A percentile compares a stretch with the other conserved stretches of the same genome.
These are phyloP conservation scores for Pleurozium schreberi DNA, from an alignment of 225 moss, liverwort and hornwort species.

Conservation along the genomic window DNA sequence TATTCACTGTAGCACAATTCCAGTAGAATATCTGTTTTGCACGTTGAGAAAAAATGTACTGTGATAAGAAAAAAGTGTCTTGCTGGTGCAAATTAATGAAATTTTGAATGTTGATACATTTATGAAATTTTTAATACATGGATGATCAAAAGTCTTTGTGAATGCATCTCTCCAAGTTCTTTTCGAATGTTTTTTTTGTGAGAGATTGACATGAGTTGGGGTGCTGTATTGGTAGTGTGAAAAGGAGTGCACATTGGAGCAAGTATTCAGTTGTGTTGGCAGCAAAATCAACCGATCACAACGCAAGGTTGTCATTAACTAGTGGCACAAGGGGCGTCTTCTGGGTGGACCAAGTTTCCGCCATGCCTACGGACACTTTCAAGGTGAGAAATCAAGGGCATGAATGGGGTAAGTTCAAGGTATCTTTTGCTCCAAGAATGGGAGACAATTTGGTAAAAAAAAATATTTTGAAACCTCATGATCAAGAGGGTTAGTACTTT, in stretches of 20 bases:
- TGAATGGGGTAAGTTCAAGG: not conserved
- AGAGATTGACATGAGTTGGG: not conserved
- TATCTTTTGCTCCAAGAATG: not conserved
- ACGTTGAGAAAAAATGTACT: not conserved
- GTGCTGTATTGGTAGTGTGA: not conserved
- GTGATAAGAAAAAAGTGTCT: not conserved
- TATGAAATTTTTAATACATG: not conserved
- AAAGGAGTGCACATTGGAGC: not conserved
- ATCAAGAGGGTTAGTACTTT: not conserved
- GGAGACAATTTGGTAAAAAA: not conserved
- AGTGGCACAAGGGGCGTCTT: constrained; percentile 47
- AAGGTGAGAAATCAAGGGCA: constrained; percentile 35
- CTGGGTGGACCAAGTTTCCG: constrained; percentile 92
- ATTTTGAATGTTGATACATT: not conserved
- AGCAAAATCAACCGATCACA: constrained; percentile 57
- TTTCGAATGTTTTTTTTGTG: not conserved
- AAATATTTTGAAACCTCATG: too few relatives aligned
- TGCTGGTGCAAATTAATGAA: not conserved
- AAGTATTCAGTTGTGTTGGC: constrained; percentile 31
- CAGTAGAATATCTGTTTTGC: not conserved
- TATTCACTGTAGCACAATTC: not conserved
- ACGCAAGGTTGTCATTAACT: constrained; percentile 45
- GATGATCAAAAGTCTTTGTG: not conserved
- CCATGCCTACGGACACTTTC: constrained; percentile 67
- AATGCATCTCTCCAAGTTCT: not conserved